Evolutionary conservation across 345 rosid species (phyloP).

Genomic region (sweet orange (Citrus sinensis)): DVS_A1.0 CM039164.1:5930501-5931000

Average conservation of each 20-base stretch:
- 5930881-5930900: neutral
- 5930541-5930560: neutral
- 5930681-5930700: neutral
- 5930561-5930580: neutral
- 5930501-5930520: conserved; percentile 2
- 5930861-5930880: neutral
- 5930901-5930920: neutral
- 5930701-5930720: neutral
- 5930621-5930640: neutral
- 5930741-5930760: neutral
- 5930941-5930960: neutral
- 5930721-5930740: conserved; percentile 1
- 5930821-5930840: neutral
- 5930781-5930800: neutral
- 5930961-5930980: neutral
- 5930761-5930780: neutral
- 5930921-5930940: neutral
- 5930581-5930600: neutral
- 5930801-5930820: conserved; percentile 1
- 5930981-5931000: conserved; percentile 1
- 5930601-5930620: neutral
- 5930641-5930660: neutral
- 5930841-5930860: neutral
- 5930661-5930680: neutral
- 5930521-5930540: neutral